Conservation (phyloP, 2,329 filamentous ascomycete species). For the Aulographum hederae region DNA sequence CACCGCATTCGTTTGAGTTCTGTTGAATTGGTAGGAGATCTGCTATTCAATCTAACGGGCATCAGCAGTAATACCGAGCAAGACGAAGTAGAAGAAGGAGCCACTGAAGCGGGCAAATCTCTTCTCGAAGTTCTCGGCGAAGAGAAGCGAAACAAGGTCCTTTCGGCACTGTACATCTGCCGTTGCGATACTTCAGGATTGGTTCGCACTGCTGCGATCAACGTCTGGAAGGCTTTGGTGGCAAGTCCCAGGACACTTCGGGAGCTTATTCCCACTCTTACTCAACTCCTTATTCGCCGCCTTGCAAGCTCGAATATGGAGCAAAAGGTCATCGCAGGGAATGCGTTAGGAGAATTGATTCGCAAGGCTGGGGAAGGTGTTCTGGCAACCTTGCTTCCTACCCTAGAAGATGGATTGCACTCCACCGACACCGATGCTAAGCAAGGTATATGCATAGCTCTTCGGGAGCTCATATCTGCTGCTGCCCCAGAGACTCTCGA, state of each 20-base stretch:
- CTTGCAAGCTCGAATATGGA: slow-evolving; percentile 95
- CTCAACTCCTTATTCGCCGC: slow-evolving; percentile 82
- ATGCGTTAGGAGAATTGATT: slow-evolving; percentile 89
- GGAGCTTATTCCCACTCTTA: slow-evolving; percentile 86
- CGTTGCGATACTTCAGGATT: slow-evolving; percentile 88
- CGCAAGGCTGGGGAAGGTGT: slow-evolving; percentile 92
- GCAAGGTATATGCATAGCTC: slow-evolving; percentile 91
- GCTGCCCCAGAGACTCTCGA: slow-evolving; percentile 78
- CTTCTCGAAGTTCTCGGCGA: slow-evolving; percentile 85
- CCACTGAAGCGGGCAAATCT: slow-evolving; percentile 78
- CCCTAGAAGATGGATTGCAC: slow-evolving; percentile 78
- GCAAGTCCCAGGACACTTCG: slow-evolving; percentile 83
- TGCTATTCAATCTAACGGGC: slow-evolving; percentile 94
- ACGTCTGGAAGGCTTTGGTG: slow-evolving; percentile 93
- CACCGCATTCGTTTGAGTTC: slow-evolving; percentile 97
- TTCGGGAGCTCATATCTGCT: slow-evolving; percentile 82
- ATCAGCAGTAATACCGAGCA: slow-evolving; percentile 63
- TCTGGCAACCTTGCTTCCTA: slow-evolving; percentile 70
- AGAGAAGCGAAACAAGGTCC: slow-evolving; percentile 89
- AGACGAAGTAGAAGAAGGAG: slow-evolving; percentile 62
- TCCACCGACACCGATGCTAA: slow-evolving; percentile 84
- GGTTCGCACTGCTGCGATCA: slow-evolving; percentile 75
- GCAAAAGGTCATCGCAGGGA: slow-evolving; percentile 96
- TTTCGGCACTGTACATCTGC: slow-evolving; percentile 95
- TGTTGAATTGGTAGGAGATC: slow-evolving; percentile 87